A percentile compares a stretch with the other conserved stretches of the same genome.
Conservation (phyloP, 768 basidiomycete species). For the Panaeolus cyanescens region DNA sequence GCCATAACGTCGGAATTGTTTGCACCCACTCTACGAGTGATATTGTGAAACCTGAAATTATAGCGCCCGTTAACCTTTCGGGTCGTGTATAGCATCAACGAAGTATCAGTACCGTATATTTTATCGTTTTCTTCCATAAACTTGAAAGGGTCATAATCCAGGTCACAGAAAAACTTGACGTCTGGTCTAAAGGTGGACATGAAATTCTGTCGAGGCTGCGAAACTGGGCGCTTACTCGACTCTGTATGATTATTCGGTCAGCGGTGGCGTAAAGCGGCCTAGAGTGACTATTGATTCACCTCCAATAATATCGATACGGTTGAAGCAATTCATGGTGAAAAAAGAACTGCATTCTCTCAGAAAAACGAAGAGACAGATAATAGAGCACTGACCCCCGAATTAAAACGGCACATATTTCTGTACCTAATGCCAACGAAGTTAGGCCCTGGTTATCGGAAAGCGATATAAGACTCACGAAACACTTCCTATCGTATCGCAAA, state of each 20-base stretch:
- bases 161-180: constrained; percentile 76
- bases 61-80: too few species aligned
- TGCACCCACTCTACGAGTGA: constrained; percentile 76
- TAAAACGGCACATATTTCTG: constrained; percentile 95
- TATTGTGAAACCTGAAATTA: constrained; percentile 74
- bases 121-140: constrained; percentile 72
- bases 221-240: constrained; percentile 60
- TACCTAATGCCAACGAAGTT: constrained; percentile 46
- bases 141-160: constrained; percentile 81
- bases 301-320: constrained; percentile 85
- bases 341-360: constrained; percentile 61
- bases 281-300: constrained; percentile 28
- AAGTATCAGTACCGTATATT: constrained; percentile 36
- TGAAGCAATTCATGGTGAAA: constrained; percentile 78
- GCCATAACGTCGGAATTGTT: constrained; percentile 85
- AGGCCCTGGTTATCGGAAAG: not conserved
- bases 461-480: constrained; percentile 56
- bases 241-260: constrained; percentile 32
- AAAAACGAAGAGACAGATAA: not conserved
- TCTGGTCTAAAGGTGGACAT: constrained; percentile 53
- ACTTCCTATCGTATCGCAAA: constrained; percentile 49
- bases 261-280: constrained; percentile 5
- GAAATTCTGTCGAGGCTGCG: not conserved
- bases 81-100: too few species aligned
- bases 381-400: constrained; percentile 70